Percentiles rank a stretch among this genome's conserved stretches.
These are phyloP conservation scores for Globisporangium radiosum DNA, from an alignment of 352 stramenopile genomes.

Conservation along the genomic window DNA sequence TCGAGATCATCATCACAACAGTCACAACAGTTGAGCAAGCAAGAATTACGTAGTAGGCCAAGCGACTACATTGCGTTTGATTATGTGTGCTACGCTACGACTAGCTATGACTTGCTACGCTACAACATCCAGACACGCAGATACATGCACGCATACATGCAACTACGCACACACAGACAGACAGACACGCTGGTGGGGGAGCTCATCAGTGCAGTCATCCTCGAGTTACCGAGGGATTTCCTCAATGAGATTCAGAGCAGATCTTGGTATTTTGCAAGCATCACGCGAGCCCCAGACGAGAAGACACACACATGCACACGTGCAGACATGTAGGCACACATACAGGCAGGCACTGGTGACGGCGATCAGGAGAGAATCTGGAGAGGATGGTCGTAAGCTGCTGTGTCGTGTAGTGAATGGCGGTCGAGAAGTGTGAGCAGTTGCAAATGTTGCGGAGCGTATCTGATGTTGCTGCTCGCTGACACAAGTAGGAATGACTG, in stretches of 20 bases:
- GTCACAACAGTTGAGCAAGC: too few species aligned
- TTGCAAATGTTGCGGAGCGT: neutral
- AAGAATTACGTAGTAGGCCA: too few species aligned
- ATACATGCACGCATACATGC: neutral
- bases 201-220: slow-evolving; percentile 68
- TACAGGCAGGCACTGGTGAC: neutral
- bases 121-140: neutral
- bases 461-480: neutral
- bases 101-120: neutral
- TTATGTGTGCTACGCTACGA: too few species aligned
- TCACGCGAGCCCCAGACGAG: slow-evolving; percentile 32
- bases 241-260: slow-evolving; percentile 76
- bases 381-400: neutral
- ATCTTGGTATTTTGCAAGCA: slow-evolving; percentile 81
- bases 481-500: neutral
- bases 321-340: neutral
- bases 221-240: slow-evolving; percentile 80
- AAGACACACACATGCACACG: neutral
- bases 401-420: neutral
- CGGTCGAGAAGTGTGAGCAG: neutral
- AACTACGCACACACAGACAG: neutral
- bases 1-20: too few species aligned
- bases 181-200: neutral
- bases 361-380: neutral
- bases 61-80: too few species aligned